Evolutionary conservation across 2,329 filamentous ascomycete species (phyloP).

Genomic region (Coniochaeta sp.): DNA sequence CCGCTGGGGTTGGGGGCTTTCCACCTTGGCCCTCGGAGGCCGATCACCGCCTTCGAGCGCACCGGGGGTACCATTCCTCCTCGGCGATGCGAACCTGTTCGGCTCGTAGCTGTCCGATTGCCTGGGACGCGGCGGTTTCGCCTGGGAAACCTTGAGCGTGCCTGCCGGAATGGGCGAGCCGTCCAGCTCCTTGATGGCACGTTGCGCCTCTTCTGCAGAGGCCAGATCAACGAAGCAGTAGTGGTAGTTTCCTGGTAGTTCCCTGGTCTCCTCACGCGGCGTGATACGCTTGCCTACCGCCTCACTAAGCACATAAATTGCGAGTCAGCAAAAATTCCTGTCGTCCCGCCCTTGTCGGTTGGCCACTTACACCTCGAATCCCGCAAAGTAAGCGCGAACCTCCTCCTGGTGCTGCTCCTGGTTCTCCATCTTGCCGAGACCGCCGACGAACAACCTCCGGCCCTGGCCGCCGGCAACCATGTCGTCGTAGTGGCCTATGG

Average conservation of each 20-base stretch:
- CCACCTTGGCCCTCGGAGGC: not conserved
- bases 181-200: slow-evolving; percentile 37
- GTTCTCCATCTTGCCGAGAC: slow-evolving; percentile 39
- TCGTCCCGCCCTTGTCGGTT: too few species aligned
- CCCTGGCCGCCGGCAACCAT: slow-evolving; percentile 21
- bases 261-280: slow-evolving; percentile 45
- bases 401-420: slow-evolving; percentile 38
- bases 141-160: slow-evolving; percentile 9
- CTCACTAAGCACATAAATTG: slow-evolving; percentile 11
- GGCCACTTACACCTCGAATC: slow-evolving; percentile 32
- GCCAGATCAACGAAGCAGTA: slow-evolving; percentile 61
- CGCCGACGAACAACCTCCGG: slow-evolving; percentile 42
- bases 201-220: slow-evolving; percentile 43
- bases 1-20: not conserved
- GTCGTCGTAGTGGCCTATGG: slow-evolving; percentile 23
- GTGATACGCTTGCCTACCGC: slow-evolving; percentile 47
- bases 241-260: slow-evolving; percentile 48
- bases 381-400: slow-evolving; percentile 37
- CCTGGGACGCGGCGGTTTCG: slow-evolving; percentile 1
- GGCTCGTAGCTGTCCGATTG: not conserved
- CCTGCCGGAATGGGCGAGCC: slow-evolving; percentile 15
- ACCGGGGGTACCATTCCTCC: not conserved
- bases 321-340: slow-evolving; percentile 7
- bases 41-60: not conserved
- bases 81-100: not conserved